Evolutionary conservation across 208 protist genomes (phyloP).

Genomic region (Leishmania gerbilli): DNA sequence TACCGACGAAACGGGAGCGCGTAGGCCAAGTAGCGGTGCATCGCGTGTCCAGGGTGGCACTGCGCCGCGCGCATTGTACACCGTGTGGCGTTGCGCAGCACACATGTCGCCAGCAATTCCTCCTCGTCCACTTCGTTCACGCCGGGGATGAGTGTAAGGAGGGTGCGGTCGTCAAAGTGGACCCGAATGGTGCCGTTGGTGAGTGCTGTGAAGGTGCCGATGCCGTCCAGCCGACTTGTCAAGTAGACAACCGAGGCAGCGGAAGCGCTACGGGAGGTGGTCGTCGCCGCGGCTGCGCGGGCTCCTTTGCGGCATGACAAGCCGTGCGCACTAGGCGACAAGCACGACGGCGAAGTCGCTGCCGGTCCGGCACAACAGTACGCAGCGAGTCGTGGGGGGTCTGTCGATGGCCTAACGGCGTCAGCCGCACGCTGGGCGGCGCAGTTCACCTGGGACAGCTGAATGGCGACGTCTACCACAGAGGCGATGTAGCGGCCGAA

Average conservation of each 20-base stretch:
- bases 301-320: neutral
- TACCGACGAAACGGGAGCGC: constrained; percentile 76
- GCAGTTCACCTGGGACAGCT: constrained; percentile 56
- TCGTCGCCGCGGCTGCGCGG: neutral
- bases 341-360: neutral
- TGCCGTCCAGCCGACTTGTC: constrained; percentile 68
- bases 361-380: neutral
- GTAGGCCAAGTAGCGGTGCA: constrained; percentile 69
- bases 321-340: constrained; percentile 1
- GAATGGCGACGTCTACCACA: constrained; percentile 35
- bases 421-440: constrained; percentile 22
- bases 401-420: neutral
- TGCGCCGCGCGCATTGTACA: constrained; percentile 62
- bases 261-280: neutral
- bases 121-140: constrained; percentile 57
- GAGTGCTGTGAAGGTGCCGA: constrained; percentile 79
- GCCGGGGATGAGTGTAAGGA: constrained; percentile 75
- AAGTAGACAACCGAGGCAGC: constrained; percentile 50
- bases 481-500: constrained; percentile 31
- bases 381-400: neutral
- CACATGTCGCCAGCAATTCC: constrained; percentile 53
- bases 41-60: constrained; percentile 46
- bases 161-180: constrained; percentile 81
- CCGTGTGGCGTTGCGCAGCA: constrained; percentile 72
- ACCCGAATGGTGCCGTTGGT: constrained; percentile 81